Base-by-base conservation (phyloP, 768 basidiomycete species). In the Boletus speciosus region DNA sequence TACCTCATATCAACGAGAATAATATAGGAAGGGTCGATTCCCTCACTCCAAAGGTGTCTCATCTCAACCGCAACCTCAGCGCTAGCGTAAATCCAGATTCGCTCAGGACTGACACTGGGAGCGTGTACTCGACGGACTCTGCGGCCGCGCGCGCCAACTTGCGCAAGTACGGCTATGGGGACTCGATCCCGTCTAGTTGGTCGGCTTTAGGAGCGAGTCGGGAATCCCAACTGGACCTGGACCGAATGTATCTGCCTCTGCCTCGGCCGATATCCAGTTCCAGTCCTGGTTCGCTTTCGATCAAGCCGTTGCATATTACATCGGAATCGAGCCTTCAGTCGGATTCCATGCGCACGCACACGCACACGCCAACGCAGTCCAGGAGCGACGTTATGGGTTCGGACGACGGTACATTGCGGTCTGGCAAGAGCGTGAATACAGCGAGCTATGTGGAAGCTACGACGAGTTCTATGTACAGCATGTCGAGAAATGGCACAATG, bases 101-200 rank as follows among this genome's bases (percentile, higher is more conserved):
- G 5, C 31, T 57, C n/a, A 49, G n/a, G 14, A 38, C 55, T 5
- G 52, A 64, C 14, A 56, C 60, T 12, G 61, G 57, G 0, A 71
- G 65, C 53, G 9, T 60, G 11, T 69, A 69, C 36, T 69, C 69
- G 39, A 58, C 62, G 1, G 63, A 65, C 12, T 65, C 67, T 1
- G 40, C 57, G 2, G 59, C 49, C 1, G 60, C 64, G 2, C 58
- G 61, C 10, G 58, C 68, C 37, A 68, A 66, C 44, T 10, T 64
- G 47, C 56, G 48, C 48, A 66, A 62, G 44, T 64, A 70, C 42
- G 59, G 62, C 8, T 64, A 70, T 25, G 54, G 37, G 1, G 56
- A 59, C 14, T 15, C 48, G n/a, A 49, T 65, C 27, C 60, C 63
- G 25, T 66, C 65, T 0, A 65, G n/a, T n/a, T 66, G 66, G 63